A percentile compares a stretch with the other conserved stretches of the same genome.
Conservation (phyloP, 2,329 filamentous ascomycete species). For the Geoglossum cookeanum region DNA sequence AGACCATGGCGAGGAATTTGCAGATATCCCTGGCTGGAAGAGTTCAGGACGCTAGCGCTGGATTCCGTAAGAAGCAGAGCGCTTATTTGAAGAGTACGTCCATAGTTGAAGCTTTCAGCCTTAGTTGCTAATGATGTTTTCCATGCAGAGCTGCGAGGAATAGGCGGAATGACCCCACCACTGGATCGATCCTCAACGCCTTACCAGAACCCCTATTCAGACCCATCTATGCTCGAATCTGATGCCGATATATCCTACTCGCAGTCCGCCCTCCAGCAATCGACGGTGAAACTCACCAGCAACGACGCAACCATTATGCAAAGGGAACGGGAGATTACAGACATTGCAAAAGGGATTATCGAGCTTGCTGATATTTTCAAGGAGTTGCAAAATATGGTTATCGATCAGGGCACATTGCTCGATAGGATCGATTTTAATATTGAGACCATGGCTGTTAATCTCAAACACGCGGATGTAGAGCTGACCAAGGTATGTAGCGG, state of each 20-base stretch:
- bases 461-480: conserved; percentile 85
- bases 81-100: conserved; percentile 75
- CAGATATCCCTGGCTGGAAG: conserved; percentile 76
- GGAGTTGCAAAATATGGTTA: conserved; percentile 88
- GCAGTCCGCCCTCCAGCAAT: conserved; percentile 70
- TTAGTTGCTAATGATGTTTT: not conserved
- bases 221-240: conserved; percentile 80
- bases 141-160: conserved; percentile 22
- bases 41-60: conserved; percentile 79
- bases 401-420: conserved; percentile 76
- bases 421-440: conserved; percentile 97
- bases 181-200: conserved; percentile 30
- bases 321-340: conserved; percentile 89
- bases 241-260: conserved; percentile 87
- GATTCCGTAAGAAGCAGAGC: conserved; percentile 93
- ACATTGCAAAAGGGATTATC: conserved; percentile 95
- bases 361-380: conserved; percentile 93
- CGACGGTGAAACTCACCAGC: conserved; percentile 47
- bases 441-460: conserved; percentile 81
- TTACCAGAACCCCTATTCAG: conserved; percentile 47
- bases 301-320: conserved; percentile 77
- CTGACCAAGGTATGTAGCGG: conserved; percentile 44
- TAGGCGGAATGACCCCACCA: conserved; percentile 29
- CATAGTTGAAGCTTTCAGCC: not conserved
- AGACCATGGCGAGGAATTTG: conserved; percentile 90